Percentiles rank a stretch among this genome's conserved stretches.
Evolutionary conservation across 2,329 filamentous ascomycete species (phyloP).

Genomic region (Polytolypa hystricis): DNA sequence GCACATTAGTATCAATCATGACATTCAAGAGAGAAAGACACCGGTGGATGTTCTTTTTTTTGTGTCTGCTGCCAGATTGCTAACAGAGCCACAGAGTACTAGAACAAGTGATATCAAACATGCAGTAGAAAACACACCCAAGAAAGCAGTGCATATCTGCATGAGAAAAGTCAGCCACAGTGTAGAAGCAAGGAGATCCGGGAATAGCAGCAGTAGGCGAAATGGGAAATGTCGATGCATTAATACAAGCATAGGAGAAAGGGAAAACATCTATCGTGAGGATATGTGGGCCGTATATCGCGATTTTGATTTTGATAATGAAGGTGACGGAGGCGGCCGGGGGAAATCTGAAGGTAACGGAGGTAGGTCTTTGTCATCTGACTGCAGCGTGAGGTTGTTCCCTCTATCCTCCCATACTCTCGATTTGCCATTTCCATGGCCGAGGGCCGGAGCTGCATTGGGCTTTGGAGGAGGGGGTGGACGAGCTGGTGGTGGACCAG

Average conservation of each 20-base stretch:
- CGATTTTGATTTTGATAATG: not conserved
- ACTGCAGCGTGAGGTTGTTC: constrained; percentile 1
- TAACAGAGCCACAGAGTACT: too few species aligned
- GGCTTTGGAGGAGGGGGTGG: constrained; percentile 10
- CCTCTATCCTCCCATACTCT: not conserved
- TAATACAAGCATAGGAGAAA: not conserved
- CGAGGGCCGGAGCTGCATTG: constrained; percentile 3
- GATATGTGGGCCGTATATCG: not conserved
- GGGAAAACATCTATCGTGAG: not conserved
- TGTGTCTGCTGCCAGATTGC: too few species aligned
- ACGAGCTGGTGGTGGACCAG: constrained; percentile 9
- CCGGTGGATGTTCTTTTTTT: too few species aligned
- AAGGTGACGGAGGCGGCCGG: constrained; percentile 2
- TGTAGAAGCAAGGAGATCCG: too few species aligned
- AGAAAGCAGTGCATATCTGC: too few species aligned
- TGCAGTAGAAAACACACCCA: too few species aligned
- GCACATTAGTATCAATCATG: too few species aligned
- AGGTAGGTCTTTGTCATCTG: constrained; percentile 4
- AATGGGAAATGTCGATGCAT: not conserved
- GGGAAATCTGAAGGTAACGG: constrained; percentile 5
- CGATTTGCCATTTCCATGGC: constrained; percentile 4
- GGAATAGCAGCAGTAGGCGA: not conserved
- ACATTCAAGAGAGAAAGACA: too few species aligned
- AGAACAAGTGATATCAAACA: too few species aligned
- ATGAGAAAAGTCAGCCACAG: too few species aligned